These are phyloP conservation scores for Pseudopyricularia javanii DNA, from an alignment of 2,329 filamentous ascomycete species.

Conservation along the genomic window DNA sequence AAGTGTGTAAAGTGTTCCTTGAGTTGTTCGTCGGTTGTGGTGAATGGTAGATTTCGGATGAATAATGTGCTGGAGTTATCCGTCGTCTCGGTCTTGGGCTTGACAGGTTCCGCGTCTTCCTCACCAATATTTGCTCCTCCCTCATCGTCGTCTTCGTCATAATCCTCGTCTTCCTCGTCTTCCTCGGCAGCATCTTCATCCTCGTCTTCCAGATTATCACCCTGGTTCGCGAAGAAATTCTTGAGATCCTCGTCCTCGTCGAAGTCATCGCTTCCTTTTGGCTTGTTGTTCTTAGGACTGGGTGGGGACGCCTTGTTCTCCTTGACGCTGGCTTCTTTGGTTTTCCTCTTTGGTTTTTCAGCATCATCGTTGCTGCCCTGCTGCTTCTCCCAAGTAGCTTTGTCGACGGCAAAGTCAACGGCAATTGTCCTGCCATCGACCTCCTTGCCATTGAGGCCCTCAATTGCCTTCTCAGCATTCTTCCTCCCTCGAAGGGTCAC, in stretches of 20 bases:
- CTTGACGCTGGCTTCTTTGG: slow-evolving; percentile 23
- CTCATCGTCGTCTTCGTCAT: slow-evolving; percentile 24
- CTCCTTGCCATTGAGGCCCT: slow-evolving; percentile 75
- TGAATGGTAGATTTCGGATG: slow-evolving; percentile 88
- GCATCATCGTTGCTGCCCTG: slow-evolving; percentile 26
- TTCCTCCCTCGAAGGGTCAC: slow-evolving; percentile 77
- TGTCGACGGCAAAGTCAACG: slow-evolving; percentile 95
- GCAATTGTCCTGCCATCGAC: slow-evolving; percentile 80
- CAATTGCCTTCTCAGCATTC: slow-evolving; percentile 83
- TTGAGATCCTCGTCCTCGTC: slow-evolving; percentile 27
- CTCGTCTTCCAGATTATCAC: slow-evolving; percentile 45
- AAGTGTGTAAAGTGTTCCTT: slow-evolving; percentile 82
- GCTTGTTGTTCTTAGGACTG: slow-evolving; percentile 13
- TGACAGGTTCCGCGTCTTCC: slow-evolving; percentile 10
- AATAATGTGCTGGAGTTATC: slow-evolving; percentile 74
- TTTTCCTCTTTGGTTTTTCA: slow-evolving; percentile 16
- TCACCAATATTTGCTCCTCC: slow-evolving; percentile 24
- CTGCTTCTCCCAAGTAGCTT: slow-evolving; percentile 67
- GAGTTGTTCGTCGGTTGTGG: slow-evolving; percentile 67
- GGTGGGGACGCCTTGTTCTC: slow-evolving; percentile 16
- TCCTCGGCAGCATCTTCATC: slow-evolving; percentile 32
- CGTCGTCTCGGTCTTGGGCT: slow-evolving; percentile 23
- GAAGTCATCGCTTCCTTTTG: slow-evolving; percentile 16
- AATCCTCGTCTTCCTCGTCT: slow-evolving; percentile 28
- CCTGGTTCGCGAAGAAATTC: slow-evolving; percentile 46